phyloP scores from a whole-genome alignment of 2,329 filamentous ascomycete genomes.

The Colletotrichum tanaceti region DNA sequence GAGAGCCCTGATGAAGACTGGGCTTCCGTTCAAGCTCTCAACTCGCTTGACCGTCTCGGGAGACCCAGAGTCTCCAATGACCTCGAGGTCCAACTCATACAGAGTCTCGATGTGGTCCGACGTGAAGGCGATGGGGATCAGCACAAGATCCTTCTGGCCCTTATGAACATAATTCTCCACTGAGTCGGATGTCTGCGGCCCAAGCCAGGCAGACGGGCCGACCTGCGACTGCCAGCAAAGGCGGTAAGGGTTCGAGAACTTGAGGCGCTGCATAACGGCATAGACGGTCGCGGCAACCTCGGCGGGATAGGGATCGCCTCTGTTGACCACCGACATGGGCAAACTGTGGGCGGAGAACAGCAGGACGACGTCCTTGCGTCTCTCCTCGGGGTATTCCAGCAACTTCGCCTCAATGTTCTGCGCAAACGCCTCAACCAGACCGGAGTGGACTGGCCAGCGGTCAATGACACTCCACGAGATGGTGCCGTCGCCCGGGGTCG shows the following conservation, averaged over 20 bases:
- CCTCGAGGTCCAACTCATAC: constrained; percentile 92
- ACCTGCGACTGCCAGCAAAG: constrained; percentile 99
- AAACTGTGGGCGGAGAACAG: constrained; percentile 96
- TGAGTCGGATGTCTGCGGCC: constrained; percentile 89
- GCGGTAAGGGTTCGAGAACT: constrained; percentile 89
- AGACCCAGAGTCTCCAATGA: constrained; percentile 87
- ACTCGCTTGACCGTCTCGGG: constrained; percentile 86
- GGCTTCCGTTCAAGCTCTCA: constrained; percentile 91
- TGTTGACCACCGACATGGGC: constrained; percentile 97
- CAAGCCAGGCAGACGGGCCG: constrained; percentile 93
- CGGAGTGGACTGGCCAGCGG: constrained; percentile 92
- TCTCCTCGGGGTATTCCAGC: constrained; percentile 83
- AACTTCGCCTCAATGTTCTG: constrained; percentile 90
- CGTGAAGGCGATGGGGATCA: constrained; percentile 97
- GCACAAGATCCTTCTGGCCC: constrained; percentile 88
- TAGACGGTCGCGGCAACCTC: constrained; percentile 97
- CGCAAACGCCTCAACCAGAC: constrained; percentile 91
- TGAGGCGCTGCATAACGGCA: constrained; percentile 93
- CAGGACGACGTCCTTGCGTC: constrained; percentile 82
- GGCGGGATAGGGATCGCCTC: constrained; percentile 93
- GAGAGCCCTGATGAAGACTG: constrained; percentile 88
- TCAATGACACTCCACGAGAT: constrained; percentile 99
- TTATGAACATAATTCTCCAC: constrained; percentile 91
- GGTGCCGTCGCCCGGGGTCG: constrained; percentile 68
- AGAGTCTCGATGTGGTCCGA: constrained; percentile 99